A percentile compares a stretch with the other conserved stretches of the same genome.
Evolutionary conservation across 148 eudicot genomes (phyloP).

Genomic region (Persicaria tinctoria): DNA sequence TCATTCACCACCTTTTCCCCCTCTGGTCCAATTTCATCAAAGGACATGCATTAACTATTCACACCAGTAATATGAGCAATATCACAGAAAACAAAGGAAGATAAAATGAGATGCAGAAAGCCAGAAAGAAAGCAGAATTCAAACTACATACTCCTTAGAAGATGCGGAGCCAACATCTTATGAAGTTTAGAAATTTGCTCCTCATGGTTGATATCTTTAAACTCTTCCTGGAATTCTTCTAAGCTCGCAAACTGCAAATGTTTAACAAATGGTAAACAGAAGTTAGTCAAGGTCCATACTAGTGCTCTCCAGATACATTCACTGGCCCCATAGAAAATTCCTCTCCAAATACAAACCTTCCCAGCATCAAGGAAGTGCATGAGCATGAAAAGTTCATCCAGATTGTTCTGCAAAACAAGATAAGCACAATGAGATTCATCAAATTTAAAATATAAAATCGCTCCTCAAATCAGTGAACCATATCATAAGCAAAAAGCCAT

Average conservation of each 20-base stretch:
- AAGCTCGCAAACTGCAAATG: conserved; percentile 77
- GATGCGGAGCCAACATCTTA: conserved; percentile 96
- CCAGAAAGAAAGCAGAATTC: neutral
- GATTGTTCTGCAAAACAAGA: conserved; percentile 65
- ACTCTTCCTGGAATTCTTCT: conserved; percentile 98
- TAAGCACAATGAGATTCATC: neutral
- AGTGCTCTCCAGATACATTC: conserved; percentile 7
- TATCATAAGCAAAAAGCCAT: neutral
- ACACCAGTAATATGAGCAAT: neutral
- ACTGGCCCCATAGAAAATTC: conserved; percentile 12
- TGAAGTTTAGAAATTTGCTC: conserved; percentile 97
- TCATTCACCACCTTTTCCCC: neutral
- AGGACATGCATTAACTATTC: neutral
- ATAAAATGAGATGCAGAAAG: neutral
- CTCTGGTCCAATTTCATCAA: neutral
- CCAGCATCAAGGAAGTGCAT: conserved; percentile 99
- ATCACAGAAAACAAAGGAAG: neutral
- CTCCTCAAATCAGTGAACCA: neutral
- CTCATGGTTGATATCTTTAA: conserved; percentile 93
- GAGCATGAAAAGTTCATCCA: conserved; percentile 99
- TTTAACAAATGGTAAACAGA: neutral
- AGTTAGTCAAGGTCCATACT: neutral
- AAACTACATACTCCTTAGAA: conserved; percentile 66
- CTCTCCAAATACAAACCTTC: conserved; percentile 52
- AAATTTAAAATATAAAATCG: neutral